These are phyloP conservation scores for Kwoniella sp. DNA, from an alignment of 768 basidiomycete species.

Conservation along the genomic window DNA sequence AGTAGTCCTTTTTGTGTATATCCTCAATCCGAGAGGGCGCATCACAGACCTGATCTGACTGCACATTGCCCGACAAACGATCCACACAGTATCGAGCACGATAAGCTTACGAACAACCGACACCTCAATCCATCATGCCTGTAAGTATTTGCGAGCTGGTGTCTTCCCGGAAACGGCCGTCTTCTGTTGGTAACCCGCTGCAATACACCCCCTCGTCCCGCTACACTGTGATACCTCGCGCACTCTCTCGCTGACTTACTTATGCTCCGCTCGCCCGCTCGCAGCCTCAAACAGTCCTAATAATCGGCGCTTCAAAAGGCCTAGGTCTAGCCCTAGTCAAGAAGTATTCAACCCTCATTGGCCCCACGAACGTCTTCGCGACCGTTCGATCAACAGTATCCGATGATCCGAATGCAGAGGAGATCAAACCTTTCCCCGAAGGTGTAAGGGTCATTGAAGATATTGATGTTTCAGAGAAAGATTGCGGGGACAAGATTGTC, in stretches of 20 bases:
- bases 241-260: background rate
- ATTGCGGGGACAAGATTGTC: conserved; percentile 57
- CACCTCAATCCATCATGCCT: background rate
- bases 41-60: no score
- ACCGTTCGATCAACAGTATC: conserved; percentile 45
- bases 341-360: conserved; percentile 37
- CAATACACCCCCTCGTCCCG: background rate
- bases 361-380: conserved; percentile 56
- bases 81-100: no score
- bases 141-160: no score
- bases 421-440: conserved; percentile 41
- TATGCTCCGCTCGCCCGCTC: background rate
- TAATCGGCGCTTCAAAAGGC: conserved; percentile 60
- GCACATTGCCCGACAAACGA: no score
- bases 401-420: conserved; percentile 4
- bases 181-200: no score
- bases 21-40: no score
- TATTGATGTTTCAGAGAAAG: conserved; percentile 56
- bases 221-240: no score
- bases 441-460: conserved; percentile 57
- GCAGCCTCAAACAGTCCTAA: conserved; percentile 45
- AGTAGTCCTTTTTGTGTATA: no score
- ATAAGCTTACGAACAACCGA: no score
- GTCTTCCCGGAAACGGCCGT: no score
- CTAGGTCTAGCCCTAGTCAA: conserved; percentile 58